Evolutionary conservation across 148 eudicot species (phyloP).

Genomic region (Arbutus unedo): DNA sequence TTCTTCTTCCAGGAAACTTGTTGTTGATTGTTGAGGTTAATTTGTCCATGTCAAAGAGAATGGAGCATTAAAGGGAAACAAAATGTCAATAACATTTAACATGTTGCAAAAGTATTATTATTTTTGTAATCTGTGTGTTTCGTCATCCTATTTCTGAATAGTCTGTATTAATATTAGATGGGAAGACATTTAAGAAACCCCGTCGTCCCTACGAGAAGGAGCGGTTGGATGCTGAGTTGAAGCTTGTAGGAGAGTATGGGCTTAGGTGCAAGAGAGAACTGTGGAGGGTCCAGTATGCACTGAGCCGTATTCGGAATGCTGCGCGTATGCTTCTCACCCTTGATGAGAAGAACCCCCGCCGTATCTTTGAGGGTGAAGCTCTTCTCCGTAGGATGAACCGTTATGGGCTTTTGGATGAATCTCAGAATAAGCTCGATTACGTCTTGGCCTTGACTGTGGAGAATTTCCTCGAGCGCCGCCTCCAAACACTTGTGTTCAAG

Average conservation of each 20-base stretch:
- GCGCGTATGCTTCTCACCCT: slow-evolving; percentile 35
- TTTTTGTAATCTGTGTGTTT: background rate
- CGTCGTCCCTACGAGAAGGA: slow-evolving; percentile 45
- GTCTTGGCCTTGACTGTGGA: slow-evolving; percentile 38
- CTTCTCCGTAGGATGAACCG: slow-evolving; percentile 36
- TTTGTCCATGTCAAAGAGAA: background rate
- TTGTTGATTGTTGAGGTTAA: no score
- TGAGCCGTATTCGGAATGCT: slow-evolving; percentile 36
- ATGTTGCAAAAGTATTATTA: background rate
- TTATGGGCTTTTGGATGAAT: slow-evolving; percentile 38
- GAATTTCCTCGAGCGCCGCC: slow-evolving; percentile 41
- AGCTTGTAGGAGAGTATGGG: slow-evolving; percentile 40
- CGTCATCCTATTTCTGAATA: background rate
- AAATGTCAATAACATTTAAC: background rate
- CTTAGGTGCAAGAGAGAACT: slow-evolving; percentile 40
- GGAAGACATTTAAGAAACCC: slow-evolving; percentile 43
- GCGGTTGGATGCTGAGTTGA: slow-evolving; percentile 38
- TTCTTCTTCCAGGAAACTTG: background rate
- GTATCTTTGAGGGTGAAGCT: slow-evolving; percentile 41
- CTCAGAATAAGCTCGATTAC: slow-evolving; percentile 43
- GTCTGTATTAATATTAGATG: slow-evolving; percentile 17
- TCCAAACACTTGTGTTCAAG: slow-evolving; percentile 40
- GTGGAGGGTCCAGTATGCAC: slow-evolving; percentile 34
- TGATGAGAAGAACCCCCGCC: slow-evolving; percentile 41
- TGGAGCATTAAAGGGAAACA: background rate